Base-by-base conservation (phyloP, 768 basidiomycete genomes). In the Kwoniella bestiolae region DNA sequence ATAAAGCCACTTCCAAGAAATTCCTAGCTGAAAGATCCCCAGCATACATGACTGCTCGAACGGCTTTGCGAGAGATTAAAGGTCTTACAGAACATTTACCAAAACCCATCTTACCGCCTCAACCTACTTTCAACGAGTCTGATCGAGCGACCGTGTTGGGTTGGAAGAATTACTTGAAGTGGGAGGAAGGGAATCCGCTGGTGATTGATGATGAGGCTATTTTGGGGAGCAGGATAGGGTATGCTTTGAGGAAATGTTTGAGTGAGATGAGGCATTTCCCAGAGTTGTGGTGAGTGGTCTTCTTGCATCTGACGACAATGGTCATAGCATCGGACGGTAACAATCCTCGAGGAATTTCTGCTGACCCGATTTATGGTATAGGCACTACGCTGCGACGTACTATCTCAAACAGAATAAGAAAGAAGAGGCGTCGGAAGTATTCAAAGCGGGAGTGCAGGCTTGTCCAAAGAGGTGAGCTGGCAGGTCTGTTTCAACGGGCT, bases 1-100 rank as follows among this genome's bases (percentile, higher is more conserved):
- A 95, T 82, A 89, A 89, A 80, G 90, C 92, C 67, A 95, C 94
- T 34, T 94, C 95, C 14, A 97, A 98, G 81, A 96, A 97, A 77
- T 94, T 97, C 82, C 88, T 97, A 83, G 85, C 87, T 60, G 94
- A 97, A 81, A 85, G 92, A n/a, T 91, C 91, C 2, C 91, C 93
- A 5, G 87, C 90, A 2, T 90, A 97, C 78, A 94, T 97, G 91
- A 94, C 95, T 75, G 95, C 96, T 0, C 89, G 94, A 14, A 89
- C 91, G 0, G 89, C 90, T 1, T 86, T 94, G 31, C 90, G 91
- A 60, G 90, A 93, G 73, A 84, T 99, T 21, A 84, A 81, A 32
- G 86, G 88, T 60, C 85, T 91, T 46, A 83, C 86, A 38, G 86
- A 85, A 9, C 83, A 85, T 0, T 83, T 96, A 12, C 87, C 87